These are phyloP conservation scores for Acanthamoeba lenticulata DNA, from an alignment of 208 protist genomes.

Conservation along the genomic window DNA sequence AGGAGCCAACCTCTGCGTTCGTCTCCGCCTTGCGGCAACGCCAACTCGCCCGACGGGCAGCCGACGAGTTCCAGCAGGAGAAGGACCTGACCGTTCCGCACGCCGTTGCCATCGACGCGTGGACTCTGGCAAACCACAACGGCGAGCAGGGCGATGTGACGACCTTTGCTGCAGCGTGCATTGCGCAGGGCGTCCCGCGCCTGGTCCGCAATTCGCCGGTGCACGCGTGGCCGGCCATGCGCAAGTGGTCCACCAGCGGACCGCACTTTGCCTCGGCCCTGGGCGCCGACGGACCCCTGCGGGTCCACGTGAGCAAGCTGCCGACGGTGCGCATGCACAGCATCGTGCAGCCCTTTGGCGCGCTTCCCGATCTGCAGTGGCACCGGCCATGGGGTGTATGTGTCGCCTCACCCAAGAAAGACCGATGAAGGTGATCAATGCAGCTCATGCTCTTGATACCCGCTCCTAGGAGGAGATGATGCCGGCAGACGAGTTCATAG, in stretches of 20 bases:
- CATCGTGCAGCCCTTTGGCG: conserved; percentile 32
- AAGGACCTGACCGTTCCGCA: background rate
- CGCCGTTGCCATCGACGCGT: background rate
- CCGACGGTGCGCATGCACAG: conserved; percentile 55
- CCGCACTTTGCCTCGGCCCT: no score
- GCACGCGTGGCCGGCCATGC: background rate
- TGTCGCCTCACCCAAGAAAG: background rate
- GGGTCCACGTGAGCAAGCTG: conserved; percentile 38
- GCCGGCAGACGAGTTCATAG: background rate
- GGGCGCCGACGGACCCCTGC: background rate
- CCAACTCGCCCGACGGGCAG: background rate
- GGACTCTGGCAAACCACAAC: background rate
- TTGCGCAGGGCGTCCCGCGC: background rate
- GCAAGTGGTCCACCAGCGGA: background rate
- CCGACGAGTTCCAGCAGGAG: background rate
- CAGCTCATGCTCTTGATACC: background rate
- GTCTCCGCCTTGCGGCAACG: background rate
- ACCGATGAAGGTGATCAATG: background rate
- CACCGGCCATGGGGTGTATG: conserved; percentile 19
- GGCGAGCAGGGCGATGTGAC: background rate
- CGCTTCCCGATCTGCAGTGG: background rate
- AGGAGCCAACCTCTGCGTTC: background rate
- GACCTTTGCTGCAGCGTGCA: background rate
- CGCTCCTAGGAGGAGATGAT: conserved; percentile 46
- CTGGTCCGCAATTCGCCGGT: conserved; percentile 1